Conservation (phyloP, 768 basidiomycete genomes). For the Kwoniella newhampshirensis region DNA sequence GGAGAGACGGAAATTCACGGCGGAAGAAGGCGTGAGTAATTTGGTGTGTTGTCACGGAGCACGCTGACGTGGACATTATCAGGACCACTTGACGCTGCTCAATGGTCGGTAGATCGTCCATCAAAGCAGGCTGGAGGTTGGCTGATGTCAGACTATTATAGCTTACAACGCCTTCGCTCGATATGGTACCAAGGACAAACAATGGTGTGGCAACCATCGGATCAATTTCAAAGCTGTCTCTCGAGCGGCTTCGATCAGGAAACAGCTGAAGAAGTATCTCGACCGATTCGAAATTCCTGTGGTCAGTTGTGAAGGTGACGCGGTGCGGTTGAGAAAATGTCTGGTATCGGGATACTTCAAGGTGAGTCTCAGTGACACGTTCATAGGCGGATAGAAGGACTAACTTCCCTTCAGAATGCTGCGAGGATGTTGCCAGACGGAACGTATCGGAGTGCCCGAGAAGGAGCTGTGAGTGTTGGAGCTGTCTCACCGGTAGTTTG, state of each 20-base stretch:
- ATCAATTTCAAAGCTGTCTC: constrained; percentile 93
- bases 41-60: background rate
- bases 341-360: constrained; percentile 85
- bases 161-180: constrained; percentile 90
- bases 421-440: constrained; percentile 90
- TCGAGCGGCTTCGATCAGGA: constrained; percentile 85
- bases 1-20: constrained; percentile 92
- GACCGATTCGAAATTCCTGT: constrained; percentile 77
- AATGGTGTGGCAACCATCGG: constrained; percentile 90
- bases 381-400: background rate
- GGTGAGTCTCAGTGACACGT: constrained; percentile 27
- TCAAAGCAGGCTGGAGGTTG: background rate
- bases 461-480: constrained; percentile 65
- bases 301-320: constrained; percentile 87
- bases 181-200: constrained; percentile 70
- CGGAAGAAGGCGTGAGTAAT: constrained; percentile 84
- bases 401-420: constrained; percentile 63
- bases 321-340: constrained; percentile 75
- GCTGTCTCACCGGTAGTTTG: background rate
- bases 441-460: constrained; percentile 84
- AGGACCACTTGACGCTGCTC: constrained; percentile 92
- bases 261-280: constrained; percentile 95
- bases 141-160: constrained; percentile 49
- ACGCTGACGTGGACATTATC: constrained; percentile 9
- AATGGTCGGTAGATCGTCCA: constrained; percentile 66